These are phyloP conservation scores for Rhizophagus clarus DNA, from an alignment of 192 early-diverging fungal genomes.

Conservation along the genomic window DNA sequence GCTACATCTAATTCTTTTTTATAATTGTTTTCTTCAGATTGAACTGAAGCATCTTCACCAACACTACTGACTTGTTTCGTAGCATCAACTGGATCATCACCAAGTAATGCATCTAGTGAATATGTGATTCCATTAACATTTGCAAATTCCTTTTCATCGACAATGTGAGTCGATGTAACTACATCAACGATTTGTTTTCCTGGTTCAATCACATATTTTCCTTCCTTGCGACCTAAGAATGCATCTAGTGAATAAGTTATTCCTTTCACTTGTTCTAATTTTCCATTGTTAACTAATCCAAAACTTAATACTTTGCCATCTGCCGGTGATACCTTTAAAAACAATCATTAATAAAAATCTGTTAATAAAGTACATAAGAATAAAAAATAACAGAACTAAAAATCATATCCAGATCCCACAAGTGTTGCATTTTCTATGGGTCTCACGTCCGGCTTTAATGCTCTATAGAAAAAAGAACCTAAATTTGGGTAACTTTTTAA, in stretches of 20 bases:
- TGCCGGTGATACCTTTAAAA: conserved; percentile 72
- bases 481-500: conserved; percentile 82
- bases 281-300: conserved; percentile 75
- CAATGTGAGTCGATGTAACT: conserved; percentile 39
- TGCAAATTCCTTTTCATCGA: conserved; percentile 82
- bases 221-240: conserved; percentile 68
- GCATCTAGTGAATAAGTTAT: conserved; percentile 87
- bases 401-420: conserved; percentile 42
- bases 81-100: conserved; percentile 41
- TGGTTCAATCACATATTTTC: background rate
- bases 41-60: conserved; percentile 44
- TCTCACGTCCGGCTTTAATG: conserved; percentile 77
- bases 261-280: conserved; percentile 95
- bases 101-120: conserved; percentile 75
- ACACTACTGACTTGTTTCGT: conserved; percentile 43
- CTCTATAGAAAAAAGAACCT: conserved; percentile 91
- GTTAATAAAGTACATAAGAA: background rate
- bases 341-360: background rate
- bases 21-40: conserved; percentile 34
- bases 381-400: background rate
- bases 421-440: conserved; percentile 67
- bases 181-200: background rate
- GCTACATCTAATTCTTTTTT: conserved; percentile 17
- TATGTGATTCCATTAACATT: conserved; percentile 87
- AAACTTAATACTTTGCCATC: conserved; percentile 92